A percentile compares a stretch with the other conserved stretches of the same genome.
Evolutionary conservation across 768 basidiomycete species (phyloP).

Genomic region (Lactarius pseudohatsudake): DNA sequence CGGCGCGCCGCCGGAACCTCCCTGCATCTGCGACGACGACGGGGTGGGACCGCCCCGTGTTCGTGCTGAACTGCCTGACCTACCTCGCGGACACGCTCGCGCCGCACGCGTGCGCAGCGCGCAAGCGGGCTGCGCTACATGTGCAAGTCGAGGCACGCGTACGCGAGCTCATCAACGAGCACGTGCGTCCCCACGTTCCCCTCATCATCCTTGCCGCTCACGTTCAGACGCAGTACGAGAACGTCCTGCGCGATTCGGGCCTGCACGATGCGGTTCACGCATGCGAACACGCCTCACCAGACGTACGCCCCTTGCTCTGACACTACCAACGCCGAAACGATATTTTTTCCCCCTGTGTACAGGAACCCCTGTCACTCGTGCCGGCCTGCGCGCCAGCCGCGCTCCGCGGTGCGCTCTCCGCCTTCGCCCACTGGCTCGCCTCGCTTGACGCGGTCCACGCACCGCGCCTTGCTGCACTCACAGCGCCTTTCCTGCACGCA

Average conservation of each 20-base stretch:
- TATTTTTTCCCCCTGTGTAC: background rate
- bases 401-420: constrained; percentile 59
- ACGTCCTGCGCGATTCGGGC: constrained; percentile 55
- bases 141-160: constrained; percentile 62
- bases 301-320: constrained; percentile 37
- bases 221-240: constrained; percentile 42
- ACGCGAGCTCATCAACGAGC: constrained; percentile 68
- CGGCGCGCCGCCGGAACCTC: constrained; percentile 51
- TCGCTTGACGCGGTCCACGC: constrained; percentile 78
- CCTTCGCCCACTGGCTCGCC: constrained; percentile 85
- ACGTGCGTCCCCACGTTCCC: constrained; percentile 52
- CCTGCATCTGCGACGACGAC: background rate
- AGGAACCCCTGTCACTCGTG: constrained; percentile 77
- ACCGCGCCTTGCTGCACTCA: constrained; percentile 72
- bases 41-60: constrained; percentile 79
- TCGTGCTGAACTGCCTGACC: constrained; percentile 81
- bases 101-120: constrained; percentile 63
- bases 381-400: constrained; percentile 63
- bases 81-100: constrained; percentile 77
- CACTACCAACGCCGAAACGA: too few species aligned
- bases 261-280: constrained; percentile 48
- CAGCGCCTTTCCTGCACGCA: constrained; percentile 60
- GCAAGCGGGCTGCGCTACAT: constrained; percentile 59
- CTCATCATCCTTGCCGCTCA: constrained; percentile 16
- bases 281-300: constrained; percentile 40